Percentiles rank a stretch among this genome's conserved stretches.
Evolutionary conservation across 176 grass and related monocot genomes (phyloP).

Genomic region (Oryza australiensis): DNA sequence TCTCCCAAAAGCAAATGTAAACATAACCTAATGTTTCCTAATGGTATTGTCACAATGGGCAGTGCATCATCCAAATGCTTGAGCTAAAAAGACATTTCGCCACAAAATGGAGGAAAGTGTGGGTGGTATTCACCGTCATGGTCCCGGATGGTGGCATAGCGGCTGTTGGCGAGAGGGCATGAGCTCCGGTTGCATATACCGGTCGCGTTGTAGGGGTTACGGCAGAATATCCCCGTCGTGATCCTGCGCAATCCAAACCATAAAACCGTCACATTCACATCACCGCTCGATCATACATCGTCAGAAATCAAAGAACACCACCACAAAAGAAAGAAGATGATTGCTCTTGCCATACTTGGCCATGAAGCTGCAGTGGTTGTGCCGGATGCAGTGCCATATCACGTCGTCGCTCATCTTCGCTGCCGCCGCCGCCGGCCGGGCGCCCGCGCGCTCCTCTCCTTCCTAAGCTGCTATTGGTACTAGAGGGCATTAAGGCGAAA

Average conservation of each 20-base stretch:
- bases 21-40: background rate
- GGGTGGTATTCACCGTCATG: constrained; percentile 52
- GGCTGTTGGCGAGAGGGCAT: constrained; percentile 91
- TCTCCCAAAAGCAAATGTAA: background rate
- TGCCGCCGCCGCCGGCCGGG: background rate
- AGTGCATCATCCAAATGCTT: background rate
- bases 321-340: background rate
- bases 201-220: constrained; percentile 81
- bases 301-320: background rate
- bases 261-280: background rate
- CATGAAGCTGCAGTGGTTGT: constrained; percentile 99
- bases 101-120: background rate
- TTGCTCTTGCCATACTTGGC: constrained; percentile 43
- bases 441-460: background rate
- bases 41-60: background rate
- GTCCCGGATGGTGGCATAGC: constrained; percentile 88
- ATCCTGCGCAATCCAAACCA: constrained; percentile 50
- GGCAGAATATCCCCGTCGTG: constrained; percentile 72
- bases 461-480: background rate
- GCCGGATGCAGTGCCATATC: constrained; percentile 93
- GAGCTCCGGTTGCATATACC: constrained; percentile 96
- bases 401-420: constrained; percentile 80
- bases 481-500: too few relatives aligned
- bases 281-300: background rate
- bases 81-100: background rate